Evolutionary conservation across 169 alveolate species (phyloP).

Genomic region (Cyclospora cayetanensis): DNA sequence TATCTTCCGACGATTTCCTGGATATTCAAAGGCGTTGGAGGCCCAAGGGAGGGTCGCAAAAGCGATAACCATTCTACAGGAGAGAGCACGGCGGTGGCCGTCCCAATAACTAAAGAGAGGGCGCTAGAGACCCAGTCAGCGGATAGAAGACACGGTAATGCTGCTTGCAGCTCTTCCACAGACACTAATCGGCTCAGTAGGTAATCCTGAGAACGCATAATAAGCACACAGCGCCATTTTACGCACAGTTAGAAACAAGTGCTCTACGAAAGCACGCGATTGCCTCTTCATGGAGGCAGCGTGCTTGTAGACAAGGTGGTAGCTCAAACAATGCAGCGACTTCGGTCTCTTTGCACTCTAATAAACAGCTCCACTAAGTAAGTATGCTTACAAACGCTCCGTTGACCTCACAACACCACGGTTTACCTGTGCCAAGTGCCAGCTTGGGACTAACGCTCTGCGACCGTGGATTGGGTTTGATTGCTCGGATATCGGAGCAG

Average conservation of each 20-base stretch:
- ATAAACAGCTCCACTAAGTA: too few relatives aligned
- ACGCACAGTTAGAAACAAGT: too few relatives aligned
- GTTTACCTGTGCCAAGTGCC: conserved; percentile 37
- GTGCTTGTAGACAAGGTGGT: too few relatives aligned
- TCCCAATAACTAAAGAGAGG: conserved; percentile 3
- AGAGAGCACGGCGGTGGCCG: conserved; percentile 11
- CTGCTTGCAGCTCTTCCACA: conserved; percentile 60
- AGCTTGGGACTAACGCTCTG: neutral
- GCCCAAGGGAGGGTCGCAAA: neutral
- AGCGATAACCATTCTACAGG: conserved; percentile 52
- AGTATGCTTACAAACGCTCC: too few relatives aligned
- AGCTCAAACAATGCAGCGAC: too few relatives aligned
- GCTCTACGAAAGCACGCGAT: too few relatives aligned
- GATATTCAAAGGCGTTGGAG: neutral
- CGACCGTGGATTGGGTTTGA: neutral
- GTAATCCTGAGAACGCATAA: conserved; percentile 2
- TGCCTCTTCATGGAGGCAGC: too few relatives aligned
- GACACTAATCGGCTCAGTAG: conserved; percentile 59
- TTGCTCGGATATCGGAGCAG: neutral
- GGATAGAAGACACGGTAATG: neutral
- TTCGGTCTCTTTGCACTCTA: too few relatives aligned
- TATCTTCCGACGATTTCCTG: neutral
- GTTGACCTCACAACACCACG: neutral
- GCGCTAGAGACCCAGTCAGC: neutral
- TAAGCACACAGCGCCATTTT: too few relatives aligned